phyloP scores from a whole-genome alignment of 257 asterid genomes.

The Phtheirospermum japonicum region DNA sequence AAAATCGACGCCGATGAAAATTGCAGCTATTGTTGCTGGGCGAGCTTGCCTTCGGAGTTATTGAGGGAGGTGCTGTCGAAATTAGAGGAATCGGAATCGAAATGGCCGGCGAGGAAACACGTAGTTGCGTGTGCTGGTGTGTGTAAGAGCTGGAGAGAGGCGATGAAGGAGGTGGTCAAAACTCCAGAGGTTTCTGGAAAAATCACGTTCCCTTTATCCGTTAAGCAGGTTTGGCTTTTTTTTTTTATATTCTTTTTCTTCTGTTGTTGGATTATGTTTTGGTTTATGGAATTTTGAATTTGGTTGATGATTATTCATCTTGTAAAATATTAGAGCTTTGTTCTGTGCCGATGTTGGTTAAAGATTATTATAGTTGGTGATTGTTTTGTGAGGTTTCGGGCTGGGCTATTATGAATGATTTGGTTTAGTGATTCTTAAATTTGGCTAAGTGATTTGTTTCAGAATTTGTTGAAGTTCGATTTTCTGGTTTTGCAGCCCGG shows the following conservation, averaged over 20 bases:
- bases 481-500: constrained; percentile 74
- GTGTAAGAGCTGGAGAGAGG: constrained; percentile 83
- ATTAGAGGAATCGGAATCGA: constrained; percentile 61
- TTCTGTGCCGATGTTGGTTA: constrained; percentile 6
- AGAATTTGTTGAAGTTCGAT: neutral
- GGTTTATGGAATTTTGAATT: constrained; percentile 17
- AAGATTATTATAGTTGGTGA: neutral
- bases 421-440: neutral
- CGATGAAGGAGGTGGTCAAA: constrained; percentile 68
- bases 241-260: neutral
- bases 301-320: neutral
- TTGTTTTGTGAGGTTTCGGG: neutral
- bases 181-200: constrained; percentile 72
- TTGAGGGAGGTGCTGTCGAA: constrained; percentile 66
- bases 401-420: neutral
- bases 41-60: constrained; percentile 69
- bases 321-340: neutral
- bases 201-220: constrained; percentile 74
- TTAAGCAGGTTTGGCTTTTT: constrained; percentile 61
- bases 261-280: neutral
- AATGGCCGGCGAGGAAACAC: constrained; percentile 75
- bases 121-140: constrained; percentile 93
- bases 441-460: neutral
- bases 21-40: constrained; percentile 46
- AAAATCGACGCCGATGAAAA: constrained; percentile 23